A percentile compares a stretch with the other conserved stretches of the same genome.
phyloP scores from a whole-genome alignment of 139 green algal species.

The Tetradesmus obliquus region DNA sequence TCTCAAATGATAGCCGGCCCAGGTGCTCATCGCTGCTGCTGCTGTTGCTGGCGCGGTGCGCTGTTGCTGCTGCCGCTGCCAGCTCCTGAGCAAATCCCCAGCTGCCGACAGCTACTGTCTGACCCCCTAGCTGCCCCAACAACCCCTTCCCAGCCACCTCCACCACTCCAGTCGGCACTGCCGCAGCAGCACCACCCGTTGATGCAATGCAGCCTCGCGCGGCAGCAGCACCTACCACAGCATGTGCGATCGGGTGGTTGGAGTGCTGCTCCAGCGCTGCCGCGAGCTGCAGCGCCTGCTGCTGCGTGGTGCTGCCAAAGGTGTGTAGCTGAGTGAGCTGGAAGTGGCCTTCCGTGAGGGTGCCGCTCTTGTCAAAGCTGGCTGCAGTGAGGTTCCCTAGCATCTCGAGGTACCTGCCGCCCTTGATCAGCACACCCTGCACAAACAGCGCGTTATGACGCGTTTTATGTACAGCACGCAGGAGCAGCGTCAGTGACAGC shows the following conservation, averaged over 20 bases:
- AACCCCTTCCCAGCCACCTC: conserved; percentile 44
- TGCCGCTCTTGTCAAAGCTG: conserved; percentile 89
- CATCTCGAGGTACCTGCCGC: conserved; percentile 76
- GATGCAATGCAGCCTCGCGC: conserved; percentile 30
- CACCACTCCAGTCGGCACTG: background rate
- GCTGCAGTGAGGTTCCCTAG: conserved; percentile 65
- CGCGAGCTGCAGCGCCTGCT: conserved; percentile 43
- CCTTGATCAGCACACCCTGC: conserved; percentile 84
- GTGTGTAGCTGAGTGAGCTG: conserved; percentile 12
- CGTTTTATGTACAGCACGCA: background rate
- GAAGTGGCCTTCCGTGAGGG: conserved; percentile 80
- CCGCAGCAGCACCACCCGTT: background rate
- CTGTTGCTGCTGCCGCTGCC: conserved; percentile 30
- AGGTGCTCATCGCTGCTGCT: conserved; percentile 12
- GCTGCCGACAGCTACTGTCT: conserved; percentile 40
- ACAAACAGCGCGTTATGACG: background rate
- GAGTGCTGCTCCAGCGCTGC: conserved; percentile 53
- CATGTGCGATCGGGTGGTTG: conserved; percentile 53
- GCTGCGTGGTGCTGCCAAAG: background rate
- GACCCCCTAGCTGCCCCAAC: conserved; percentile 22
- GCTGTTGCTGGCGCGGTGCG: conserved; percentile 7
- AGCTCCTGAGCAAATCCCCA: conserved; percentile 18
- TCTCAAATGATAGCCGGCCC: background rate
- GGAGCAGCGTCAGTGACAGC: background rate
- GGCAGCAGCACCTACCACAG: conserved; percentile 52